These are phyloP conservation scores for Noccaea caerulescens DNA, from an alignment of 345 rosid species.

Conservation along the genomic window DNA sequence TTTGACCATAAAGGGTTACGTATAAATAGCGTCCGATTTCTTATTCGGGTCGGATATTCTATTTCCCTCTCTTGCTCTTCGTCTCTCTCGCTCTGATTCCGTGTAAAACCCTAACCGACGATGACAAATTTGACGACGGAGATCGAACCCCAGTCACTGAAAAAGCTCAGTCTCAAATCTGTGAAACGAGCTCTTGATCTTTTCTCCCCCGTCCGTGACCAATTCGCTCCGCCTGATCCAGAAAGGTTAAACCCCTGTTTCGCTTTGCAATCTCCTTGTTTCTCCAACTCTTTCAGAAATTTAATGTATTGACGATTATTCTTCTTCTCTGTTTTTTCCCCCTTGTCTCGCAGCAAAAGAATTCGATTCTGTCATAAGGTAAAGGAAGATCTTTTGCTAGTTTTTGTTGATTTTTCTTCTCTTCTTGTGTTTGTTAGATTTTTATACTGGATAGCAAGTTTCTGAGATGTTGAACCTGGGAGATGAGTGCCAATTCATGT, in stretches of 20 bases:
- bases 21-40: constrained; percentile 13
- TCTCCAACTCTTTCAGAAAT: not conserved
- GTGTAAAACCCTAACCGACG: constrained; percentile 25
- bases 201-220: constrained; percentile 71
- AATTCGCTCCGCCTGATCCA: constrained; percentile 64
- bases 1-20: not conserved
- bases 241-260: constrained; percentile 53
- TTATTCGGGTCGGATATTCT: constrained; percentile 24
- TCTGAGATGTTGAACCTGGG: not conserved
- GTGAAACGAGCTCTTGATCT: constrained; percentile 78
- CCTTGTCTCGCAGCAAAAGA: constrained; percentile 56
- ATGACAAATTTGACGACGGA: constrained; percentile 53
- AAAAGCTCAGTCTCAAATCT: constrained; percentile 79
- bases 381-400: constrained; percentile 24
- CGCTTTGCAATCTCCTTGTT: constrained; percentile 6
- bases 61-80: constrained; percentile 1
- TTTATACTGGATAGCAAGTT: not conserved
- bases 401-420: not conserved
- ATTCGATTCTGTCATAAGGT: constrained; percentile 84
- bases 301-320: constrained; percentile 5
- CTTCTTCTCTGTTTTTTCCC: constrained; percentile 16
- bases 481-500: constrained; percentile 3
- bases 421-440: constrained; percentile 4
- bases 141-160: constrained; percentile 78
- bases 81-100: not conserved